These are phyloP conservation scores for Mariannaea sp. DNA, from an alignment of 2,329 filamentous ascomycete species.

Conservation along the genomic window DNA sequence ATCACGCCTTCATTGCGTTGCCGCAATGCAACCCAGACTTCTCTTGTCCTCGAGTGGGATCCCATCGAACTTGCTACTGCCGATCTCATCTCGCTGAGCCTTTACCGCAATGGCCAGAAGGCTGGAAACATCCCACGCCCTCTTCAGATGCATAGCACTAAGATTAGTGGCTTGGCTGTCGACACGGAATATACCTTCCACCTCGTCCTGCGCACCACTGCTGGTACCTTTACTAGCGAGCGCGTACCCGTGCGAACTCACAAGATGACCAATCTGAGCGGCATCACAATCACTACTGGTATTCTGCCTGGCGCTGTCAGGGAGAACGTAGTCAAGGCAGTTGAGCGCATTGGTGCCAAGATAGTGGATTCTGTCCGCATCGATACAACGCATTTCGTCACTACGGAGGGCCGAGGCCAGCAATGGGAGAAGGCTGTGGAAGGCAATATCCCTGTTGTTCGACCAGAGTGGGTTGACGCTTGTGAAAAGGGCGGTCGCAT, in stretches of 20 bases:
- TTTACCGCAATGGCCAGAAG: slow-evolving; percentile 96
- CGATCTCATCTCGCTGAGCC: slow-evolving; percentile 82
- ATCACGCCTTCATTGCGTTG: slow-evolving; percentile 80
- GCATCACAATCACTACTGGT: slow-evolving; percentile 92
- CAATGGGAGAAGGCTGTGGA: slow-evolving; percentile 97
- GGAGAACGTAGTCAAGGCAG: slow-evolving; percentile 74
- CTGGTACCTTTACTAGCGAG: slow-evolving; percentile 84
- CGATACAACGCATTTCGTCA: slow-evolving; percentile 98
- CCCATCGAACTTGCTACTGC: slow-evolving; percentile 91
- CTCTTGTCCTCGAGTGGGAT: slow-evolving; percentile 97
- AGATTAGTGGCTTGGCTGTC: slow-evolving; percentile 94
- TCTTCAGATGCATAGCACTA: slow-evolving; percentile 87
- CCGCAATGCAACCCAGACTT: slow-evolving; percentile 98
- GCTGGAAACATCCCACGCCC: slow-evolving; percentile 92
- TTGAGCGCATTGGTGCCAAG: slow-evolving; percentile 91
- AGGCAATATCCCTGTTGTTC: slow-evolving; percentile 96
- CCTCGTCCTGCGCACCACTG: slow-evolving; percentile 85
- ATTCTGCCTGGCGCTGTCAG: slow-evolving; percentile 75
- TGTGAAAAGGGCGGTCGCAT: slow-evolving; percentile 93
- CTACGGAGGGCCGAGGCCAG: slow-evolving; percentile 86
- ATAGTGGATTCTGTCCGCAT: slow-evolving; percentile 89
- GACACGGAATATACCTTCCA: slow-evolving; percentile 97
- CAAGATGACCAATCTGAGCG: slow-evolving; percentile 97
- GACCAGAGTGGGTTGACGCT: slow-evolving; percentile 97
- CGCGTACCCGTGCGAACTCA: slow-evolving; percentile 87